Evolutionary conservation across 331 rosid genomes (phyloP), one percentile per base, ranked within the genome.

Genomic region (Malus hybrid): DNA sequence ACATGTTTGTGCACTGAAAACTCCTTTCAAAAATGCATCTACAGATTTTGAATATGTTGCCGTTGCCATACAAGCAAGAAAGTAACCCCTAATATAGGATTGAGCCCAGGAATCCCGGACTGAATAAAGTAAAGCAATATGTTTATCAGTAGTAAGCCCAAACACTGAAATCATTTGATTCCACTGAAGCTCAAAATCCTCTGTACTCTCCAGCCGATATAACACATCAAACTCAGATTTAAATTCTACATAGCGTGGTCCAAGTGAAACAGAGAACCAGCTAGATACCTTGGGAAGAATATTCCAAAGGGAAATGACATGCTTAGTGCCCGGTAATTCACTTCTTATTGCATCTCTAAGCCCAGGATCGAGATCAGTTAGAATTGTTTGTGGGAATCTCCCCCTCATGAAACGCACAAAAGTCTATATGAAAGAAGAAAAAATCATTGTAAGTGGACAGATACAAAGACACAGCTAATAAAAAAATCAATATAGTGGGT

Each of bases 161-260:
- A 86, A 92, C 74, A 85, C 52, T 2, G 97, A 78, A 76, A 85
- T 79, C 93, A 87, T 86, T 83, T 86, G 96, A 82, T 83, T 87
- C 99, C 99, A 95, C 71, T 85, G 93, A 71, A 83, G 87, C 67
- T 90, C 99, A 78, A 95, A 92, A 53, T 87, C 97, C 65, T 95
- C 97, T 30, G 89, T 71, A 81, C 71, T 86, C 86, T 90, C 97
- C 87, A 85, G 75, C 68, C 84, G 85, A 86, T 75, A 88, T 66
- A 89, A 80, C 44, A 76, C 88, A 39, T 95, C 89, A 28, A 95
- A 89, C 74, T 88, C 91, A 32, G 97, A 85, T 83, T 87, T 87
- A 79, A 95, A 92, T 74, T 95, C 97, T 29, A 82, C 81, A 87
- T 72, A 92, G 71, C 91, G 93, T 76, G 99, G 69, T 24, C 91